Evolutionary conservation across 805 yeast species (phyloP), one percentile per base, ranked within the genome.

Genomic region (Metschnikowia arizonensis): DNA sequence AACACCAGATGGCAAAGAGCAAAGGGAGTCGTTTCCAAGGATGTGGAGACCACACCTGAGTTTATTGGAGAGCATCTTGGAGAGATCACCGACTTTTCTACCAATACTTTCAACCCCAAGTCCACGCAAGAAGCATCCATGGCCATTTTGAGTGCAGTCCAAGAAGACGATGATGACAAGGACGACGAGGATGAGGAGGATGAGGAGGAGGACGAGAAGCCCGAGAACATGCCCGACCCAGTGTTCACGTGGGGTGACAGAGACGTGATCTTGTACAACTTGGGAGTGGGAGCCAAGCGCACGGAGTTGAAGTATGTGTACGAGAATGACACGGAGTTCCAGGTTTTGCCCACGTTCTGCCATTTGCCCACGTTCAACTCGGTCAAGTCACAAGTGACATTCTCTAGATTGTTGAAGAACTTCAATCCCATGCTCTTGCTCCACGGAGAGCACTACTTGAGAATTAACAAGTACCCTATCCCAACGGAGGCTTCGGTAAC

Each of bases 381-480:
- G 39, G 77, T 73, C 40, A 69, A 76, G 57, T 71, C 81, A 46
- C 78, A 78, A 47, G 63, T 80, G 45, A 75, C 85, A 29, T 78
- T 84, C 62, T 69, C 76, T 49, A 71, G 74, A 47, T 64, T 83
- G 35, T 81, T 91, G 55, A 85, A 82, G 47, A 82, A 87, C 68
- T 91, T 88, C 75, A 87, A 88, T 67, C 96, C 93, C 49, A 83
- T 88, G 80, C 76, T 84, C 66, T 75, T 91, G 60, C 77, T 91
- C 55, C 98, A 91, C 64, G 99, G 98, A 48, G 99, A 91, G 69
- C 97, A 91, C 65, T 91, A 85, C 66, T 73, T 90, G 56, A 88
- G 81, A 66, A 64, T 91, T 51, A 74, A 75, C 52, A 78, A 82
- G 63, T 82, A 77, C 73, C 93, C 95, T 47, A 74, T 91, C 47